A percentile compares a stretch with the other conserved stretches of the same genome.
phyloP scores from a whole-genome alignment of 768 basidiomycete species.

The Tricholoma furcatifolium region DNA sequence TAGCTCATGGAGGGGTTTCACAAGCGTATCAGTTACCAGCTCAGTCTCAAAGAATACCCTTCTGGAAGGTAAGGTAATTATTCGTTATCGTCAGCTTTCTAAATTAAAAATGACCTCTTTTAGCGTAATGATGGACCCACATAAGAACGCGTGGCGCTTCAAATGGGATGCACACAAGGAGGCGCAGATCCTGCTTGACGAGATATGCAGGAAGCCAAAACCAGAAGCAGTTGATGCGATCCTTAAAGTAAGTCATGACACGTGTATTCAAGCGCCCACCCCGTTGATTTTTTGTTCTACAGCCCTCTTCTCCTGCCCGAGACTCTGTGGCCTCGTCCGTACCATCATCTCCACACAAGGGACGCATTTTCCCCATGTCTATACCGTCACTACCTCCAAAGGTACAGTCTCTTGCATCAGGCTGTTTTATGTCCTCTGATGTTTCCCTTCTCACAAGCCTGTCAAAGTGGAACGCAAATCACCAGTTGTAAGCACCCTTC shows the following conservation, averaged over 20 bases:
- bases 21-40: slow-evolving; percentile 3
- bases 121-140: slow-evolving; percentile 3
- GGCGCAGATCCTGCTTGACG: slow-evolving; percentile 14
- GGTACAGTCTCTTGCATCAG: slow-evolving; percentile 2
- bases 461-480: slow-evolving; percentile 6
- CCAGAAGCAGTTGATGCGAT: slow-evolving; percentile 14
- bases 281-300: not conserved
- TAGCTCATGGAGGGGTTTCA: not conserved
- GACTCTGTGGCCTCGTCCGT: slow-evolving; percentile 7
- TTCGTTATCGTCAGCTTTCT: not conserved
- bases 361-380: slow-evolving; percentile 5
- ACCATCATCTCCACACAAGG: not conserved
- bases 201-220: slow-evolving; percentile 15
- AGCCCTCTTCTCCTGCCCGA: not conserved
- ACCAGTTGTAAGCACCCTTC: slow-evolving; percentile 5
- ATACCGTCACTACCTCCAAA: slow-evolving; percentile 9
- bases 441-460: not conserved
- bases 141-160: not conserved
- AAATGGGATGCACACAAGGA: not conserved
- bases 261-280: not conserved
- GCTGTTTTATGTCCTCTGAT: not conserved
- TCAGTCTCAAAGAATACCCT: slow-evolving; percentile 3
- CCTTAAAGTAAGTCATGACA: slow-evolving; percentile 16
- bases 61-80: slow-evolving; percentile 9
- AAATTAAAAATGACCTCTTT: not conserved